phyloP scores from a whole-genome alignment of 345 rosid genomes.

The Turnera subulata region DNA sequence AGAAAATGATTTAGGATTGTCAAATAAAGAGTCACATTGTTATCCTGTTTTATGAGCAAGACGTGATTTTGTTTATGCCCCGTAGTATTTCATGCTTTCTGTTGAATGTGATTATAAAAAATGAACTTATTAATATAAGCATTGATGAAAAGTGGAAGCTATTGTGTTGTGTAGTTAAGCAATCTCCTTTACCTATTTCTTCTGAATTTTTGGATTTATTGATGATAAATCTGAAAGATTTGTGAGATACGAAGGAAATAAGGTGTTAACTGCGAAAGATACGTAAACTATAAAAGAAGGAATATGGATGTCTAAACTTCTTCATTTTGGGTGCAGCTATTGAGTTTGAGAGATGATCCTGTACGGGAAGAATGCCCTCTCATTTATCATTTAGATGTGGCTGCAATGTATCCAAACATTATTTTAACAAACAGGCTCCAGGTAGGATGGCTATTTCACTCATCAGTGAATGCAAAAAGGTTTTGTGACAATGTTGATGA shows the following conservation, averaged over 20 bases:
- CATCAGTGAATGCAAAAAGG: not conserved
- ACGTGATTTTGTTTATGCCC: too few relatives aligned
- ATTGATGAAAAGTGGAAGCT: not conserved
- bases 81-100: too few relatives aligned
- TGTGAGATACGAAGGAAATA: not conserved
- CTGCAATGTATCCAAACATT: conserved; percentile 99
- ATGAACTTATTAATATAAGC: not conserved
- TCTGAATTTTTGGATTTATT: not conserved
- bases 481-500: not conserved
- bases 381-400: conserved; percentile 95
- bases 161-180: not conserved
- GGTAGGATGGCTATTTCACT: conserved; percentile 39
- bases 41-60: too few relatives aligned
- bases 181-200: not conserved
- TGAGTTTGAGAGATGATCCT: conserved; percentile 68
- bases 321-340: conserved; percentile 55
- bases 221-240: not conserved
- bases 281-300: not conserved
- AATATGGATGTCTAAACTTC: not conserved
- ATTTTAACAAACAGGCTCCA: conserved; percentile 96
- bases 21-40: too few relatives aligned
- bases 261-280: not conserved
- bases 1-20: too few relatives aligned
- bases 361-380: conserved; percentile 91
- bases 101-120: too few relatives aligned